Evolutionary conservation across 2,329 filamentous ascomycete species (phyloP), one percentile per base, ranked within the genome.

Genomic region (Neobulgaria alba): DNA sequence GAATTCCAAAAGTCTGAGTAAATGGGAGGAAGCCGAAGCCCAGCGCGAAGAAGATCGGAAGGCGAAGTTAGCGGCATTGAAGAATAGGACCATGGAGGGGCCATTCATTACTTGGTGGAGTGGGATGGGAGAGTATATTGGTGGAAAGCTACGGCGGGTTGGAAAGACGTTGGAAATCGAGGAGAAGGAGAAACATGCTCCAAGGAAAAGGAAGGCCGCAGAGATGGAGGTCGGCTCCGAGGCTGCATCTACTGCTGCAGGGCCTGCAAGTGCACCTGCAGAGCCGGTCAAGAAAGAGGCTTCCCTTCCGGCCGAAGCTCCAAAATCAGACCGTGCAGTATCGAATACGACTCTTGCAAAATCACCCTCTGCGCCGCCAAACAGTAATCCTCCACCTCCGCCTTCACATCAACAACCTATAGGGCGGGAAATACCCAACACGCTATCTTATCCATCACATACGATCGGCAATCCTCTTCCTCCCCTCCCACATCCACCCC

Each of bases 31-130:
- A 61, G 85, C 87, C 5, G 92, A 98, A 65, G 88, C 87, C 63
- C 79, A 83, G 59, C 79, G 90, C 43, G 84, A 89, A 51, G 86
- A 90, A 54, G 85, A 94, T 57, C 75, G 90, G 46, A 75, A 79
- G 49, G 83, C 80, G 30, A 90, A 84, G 63, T 69, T 96, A 35
- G 88, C 90, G 29, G 92, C 90, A 10, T 68, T 96, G 52, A 85
- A 94, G 55, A 86, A 88, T 59, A 78, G 89, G 36, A 86, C 84
- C 37, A 72, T 96, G 7, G 81, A 90, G 39, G 92, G 92, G 0
- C 87, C 92, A 0, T 86, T 95, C 9, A 80, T 95, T 31, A 86
- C 85, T 2, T 90, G 85, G 61, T 95, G 89, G 82, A 96, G 89
- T 61, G 92, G 90, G n/a, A 75, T 86, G 48, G 85, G 85, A 23